Conservation (phyloP, 352 stramenopile species). For the Pythium myriotylum region DNA sequence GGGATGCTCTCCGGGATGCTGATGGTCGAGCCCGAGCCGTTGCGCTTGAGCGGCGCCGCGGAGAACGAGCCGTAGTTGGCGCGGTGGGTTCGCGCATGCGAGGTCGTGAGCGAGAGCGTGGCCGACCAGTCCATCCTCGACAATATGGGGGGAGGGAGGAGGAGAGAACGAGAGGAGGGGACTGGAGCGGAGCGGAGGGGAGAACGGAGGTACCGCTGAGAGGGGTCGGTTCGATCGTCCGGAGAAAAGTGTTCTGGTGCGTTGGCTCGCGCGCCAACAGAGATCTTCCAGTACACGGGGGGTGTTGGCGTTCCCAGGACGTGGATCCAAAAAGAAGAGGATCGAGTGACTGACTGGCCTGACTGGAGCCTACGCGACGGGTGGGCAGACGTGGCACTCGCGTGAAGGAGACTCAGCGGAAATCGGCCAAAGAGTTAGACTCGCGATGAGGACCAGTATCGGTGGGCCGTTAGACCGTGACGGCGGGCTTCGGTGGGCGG, state of each 20-base stretch:
- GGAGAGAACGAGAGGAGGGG: conserved; percentile 3
- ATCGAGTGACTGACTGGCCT: background rate
- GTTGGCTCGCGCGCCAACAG: background rate
- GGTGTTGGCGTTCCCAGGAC: background rate
- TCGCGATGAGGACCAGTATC: no score
- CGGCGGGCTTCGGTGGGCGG: background rate
- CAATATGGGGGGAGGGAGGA: background rate
- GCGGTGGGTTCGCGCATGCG: conserved; percentile 30
- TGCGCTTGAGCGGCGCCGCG: conserved; percentile 12
- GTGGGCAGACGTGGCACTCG: conserved; percentile 10
- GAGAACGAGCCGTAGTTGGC: conserved; percentile 68
- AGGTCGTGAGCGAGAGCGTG: conserved; percentile 62
- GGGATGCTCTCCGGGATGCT: conserved; percentile 78
- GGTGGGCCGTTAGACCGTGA: no score
- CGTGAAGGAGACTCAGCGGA: background rate
- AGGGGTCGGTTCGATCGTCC: background rate
- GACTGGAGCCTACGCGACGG: conserved; percentile 2
- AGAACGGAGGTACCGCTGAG: background rate
- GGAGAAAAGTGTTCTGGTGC: conserved; percentile 1
- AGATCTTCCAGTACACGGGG: background rate
- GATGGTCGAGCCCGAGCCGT: conserved; percentile 35
- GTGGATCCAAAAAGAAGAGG: conserved; percentile 2
- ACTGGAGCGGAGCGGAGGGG: conserved; percentile 2
- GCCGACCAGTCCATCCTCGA: conserved; percentile 75
- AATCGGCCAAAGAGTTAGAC: background rate